Evolutionary conservation across 345 rosid species (phyloP).

Genomic region (Gossypium sturtianum): DNA sequence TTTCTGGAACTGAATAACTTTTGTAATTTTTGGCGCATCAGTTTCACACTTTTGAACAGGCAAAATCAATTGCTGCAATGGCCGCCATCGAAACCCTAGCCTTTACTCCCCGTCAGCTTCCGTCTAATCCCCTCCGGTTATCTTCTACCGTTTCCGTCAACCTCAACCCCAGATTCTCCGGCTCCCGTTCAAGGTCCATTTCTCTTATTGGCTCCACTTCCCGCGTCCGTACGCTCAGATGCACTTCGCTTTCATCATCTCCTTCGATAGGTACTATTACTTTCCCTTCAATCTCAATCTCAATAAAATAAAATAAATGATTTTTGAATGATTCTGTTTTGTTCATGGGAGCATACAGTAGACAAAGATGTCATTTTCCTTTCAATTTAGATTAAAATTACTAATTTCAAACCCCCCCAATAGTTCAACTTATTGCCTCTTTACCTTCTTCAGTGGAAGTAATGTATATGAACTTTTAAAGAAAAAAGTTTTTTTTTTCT

Average conservation of each 20-base stretch:
- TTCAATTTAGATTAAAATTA: neutral
- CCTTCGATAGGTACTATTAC: constrained; percentile 36
- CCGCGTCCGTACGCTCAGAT: constrained; percentile 27
- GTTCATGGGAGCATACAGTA: neutral
- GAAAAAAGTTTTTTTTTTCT: neutral
- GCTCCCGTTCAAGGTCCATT: constrained; percentile 22
- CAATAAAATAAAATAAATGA: neutral
- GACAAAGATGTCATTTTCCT: neutral
- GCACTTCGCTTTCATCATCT: constrained; percentile 37
- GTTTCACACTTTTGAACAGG: neutral
- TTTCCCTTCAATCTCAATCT: neutral
- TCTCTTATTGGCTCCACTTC: constrained; percentile 18
- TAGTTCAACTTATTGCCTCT: neutral
- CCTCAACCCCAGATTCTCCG: constrained; percentile 20
- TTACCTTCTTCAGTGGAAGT: neutral
- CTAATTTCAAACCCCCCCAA: neutral
- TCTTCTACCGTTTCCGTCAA: constrained; percentile 21
- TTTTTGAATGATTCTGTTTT: neutral
- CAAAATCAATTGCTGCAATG: neutral
- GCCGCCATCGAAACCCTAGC: constrained; percentile 43
- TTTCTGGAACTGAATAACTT: neutral
- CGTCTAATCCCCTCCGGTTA: constrained; percentile 10
- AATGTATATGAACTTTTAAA: neutral
- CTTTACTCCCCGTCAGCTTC: constrained; percentile 24
- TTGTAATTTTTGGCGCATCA: neutral